Percentiles rank a stretch among this genome's conserved stretches.
Evolutionary conservation across 345 rosid species (phyloP).

Genomic region (Rhodamnia rubescens): DNA sequence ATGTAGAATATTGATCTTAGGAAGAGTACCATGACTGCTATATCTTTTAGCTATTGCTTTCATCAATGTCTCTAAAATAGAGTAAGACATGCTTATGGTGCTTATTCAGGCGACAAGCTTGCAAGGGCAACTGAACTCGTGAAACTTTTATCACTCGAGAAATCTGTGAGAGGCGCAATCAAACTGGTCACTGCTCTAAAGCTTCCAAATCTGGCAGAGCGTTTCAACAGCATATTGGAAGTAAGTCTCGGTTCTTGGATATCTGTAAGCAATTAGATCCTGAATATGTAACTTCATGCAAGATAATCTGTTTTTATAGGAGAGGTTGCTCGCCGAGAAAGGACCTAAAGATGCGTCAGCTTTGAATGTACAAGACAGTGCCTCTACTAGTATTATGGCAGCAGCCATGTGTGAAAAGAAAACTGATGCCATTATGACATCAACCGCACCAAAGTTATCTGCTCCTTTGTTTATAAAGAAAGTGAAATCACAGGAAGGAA

Average conservation of each 20-base stretch:
- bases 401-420: constrained; percentile 15
- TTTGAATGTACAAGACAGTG: constrained; percentile 1
- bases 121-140: constrained; percentile 73
- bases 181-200: constrained; percentile 80
- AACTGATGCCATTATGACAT: constrained; percentile 18
- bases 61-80: not conserved
- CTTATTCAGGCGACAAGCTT: constrained; percentile 63
- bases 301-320: constrained; percentile 29
- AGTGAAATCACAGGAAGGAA: constrained; percentile 18
- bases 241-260: constrained; percentile 13
- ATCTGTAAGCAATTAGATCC: not conserved
- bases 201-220: constrained; percentile 86
- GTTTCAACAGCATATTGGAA: constrained; percentile 75
- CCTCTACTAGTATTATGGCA: constrained; percentile 7
- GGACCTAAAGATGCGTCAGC: constrained; percentile 10
- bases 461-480: constrained; percentile 39
- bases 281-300: not conserved
- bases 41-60: not conserved
- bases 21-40: not conserved
- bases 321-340: constrained; percentile 56
- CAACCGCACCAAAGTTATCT: constrained; percentile 23
- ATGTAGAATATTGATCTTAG: not conserved
- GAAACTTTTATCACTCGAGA: constrained; percentile 59
- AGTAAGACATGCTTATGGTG: not conserved
- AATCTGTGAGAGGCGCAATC: constrained; percentile 83